A percentile compares a stretch with the other conserved stretches of the same genome.
Evolutionary conservation across 2,329 filamentous ascomycete species (phyloP).

Genomic region (Trichoderma guizhouense): DNA sequence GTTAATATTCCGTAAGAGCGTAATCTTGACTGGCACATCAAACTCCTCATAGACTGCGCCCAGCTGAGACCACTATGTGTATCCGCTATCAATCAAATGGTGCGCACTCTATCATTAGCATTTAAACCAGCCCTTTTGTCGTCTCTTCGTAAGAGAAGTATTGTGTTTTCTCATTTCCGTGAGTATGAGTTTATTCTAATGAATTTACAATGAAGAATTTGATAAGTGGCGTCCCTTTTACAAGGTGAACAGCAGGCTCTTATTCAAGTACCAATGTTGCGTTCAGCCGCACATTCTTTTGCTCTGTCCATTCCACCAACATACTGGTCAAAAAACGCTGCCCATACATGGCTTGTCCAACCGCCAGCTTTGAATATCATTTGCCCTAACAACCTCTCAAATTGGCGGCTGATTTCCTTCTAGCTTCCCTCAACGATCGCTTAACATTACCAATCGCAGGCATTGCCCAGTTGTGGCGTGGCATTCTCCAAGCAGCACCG

Average conservation of each 20-base stretch:
- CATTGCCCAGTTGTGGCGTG: neutral
- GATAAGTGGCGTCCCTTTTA: neutral
- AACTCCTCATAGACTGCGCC: neutral
- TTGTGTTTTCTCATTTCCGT: neutral
- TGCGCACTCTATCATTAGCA: neutral
- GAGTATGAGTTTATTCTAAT: accelerated
- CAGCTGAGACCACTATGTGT: neutral
- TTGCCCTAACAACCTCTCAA: neutral
- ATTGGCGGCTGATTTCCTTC: neutral
- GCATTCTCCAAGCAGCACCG: neutral
- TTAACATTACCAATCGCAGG: neutral
- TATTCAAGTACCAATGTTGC: neutral
- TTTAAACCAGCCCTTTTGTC: neutral
- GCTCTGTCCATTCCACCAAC: neutral
- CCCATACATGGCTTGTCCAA: neutral
- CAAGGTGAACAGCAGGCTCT: neutral
- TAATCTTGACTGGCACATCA: neutral
- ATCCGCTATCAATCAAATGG: neutral
- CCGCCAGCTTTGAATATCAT: neutral
- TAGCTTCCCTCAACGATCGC: neutral
- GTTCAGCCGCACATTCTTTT: neutral
- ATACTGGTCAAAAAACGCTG: neutral
- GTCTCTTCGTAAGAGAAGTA: neutral
- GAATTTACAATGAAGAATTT: neutral
- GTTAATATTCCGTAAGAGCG: too few species aligned